Base-by-base conservation (phyloP, 2,329 filamentous ascomycete species). In the Pseudogymnoascus sp. region DNA sequence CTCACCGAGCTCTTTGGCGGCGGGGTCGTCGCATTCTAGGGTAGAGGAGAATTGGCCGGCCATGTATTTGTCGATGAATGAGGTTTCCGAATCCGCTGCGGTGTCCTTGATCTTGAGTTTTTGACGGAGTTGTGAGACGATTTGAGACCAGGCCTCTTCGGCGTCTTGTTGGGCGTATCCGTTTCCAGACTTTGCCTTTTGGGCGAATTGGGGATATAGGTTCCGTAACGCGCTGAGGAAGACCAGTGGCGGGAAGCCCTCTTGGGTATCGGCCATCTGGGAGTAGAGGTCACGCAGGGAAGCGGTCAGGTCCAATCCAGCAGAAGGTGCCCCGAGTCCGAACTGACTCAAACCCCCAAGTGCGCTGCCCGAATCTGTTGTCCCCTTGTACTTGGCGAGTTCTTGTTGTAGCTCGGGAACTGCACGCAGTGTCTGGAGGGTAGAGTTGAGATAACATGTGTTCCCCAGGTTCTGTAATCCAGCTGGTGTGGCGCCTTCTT, bases 161-260 rank as follows among this genome's bases (percentile, higher is more conserved):
- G 95, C 95, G 78, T 99, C 95, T 77, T 99, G 95, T 77, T 99
- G 95, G n/a, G 95, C 93, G 72, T 89, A 98, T 6, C 90, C 92
- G 64, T 88, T 82, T 22, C 91, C 90, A 33, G 88, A 88, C 74
- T 90, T 93, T 62, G 91, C 86, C 71, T 86, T 89, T 77, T 99
- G 92, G 10, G 91, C 92, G 73, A 99, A 99, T 73, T 98, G 95
- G 8, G 95, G 95, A 72, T 91, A 97, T 0, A 87, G 83, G 28
- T 81, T 81, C 65, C 93, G 88, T 14, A 99, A 82, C 3, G 91
- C 85, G 69, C 86, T 87, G 65, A 99, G 81, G 71, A 99, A 98
- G 73, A 86, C 84, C 63, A 92, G 78, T 3, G 96, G 95, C 2
- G 88, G 84, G 67, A 96, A 91, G n/a, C 91, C 87, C 66, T 91